A percentile compares a stretch with the other conserved stretches of the same genome.
Conservation (phyloP, 805 yeast species). For the Metschnikowia arizonensis region DNA sequence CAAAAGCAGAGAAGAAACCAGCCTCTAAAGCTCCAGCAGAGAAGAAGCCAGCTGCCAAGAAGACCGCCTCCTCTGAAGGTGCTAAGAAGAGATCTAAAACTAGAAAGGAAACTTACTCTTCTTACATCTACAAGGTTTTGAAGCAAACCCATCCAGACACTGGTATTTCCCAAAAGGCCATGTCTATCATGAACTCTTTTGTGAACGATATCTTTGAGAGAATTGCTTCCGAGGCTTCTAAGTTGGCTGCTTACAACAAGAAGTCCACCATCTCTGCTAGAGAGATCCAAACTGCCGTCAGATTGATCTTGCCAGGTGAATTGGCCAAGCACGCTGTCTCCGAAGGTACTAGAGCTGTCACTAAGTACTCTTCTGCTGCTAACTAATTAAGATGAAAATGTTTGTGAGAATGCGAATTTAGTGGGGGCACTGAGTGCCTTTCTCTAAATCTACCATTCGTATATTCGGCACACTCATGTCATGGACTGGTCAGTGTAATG, state of each 20-base stretch:
- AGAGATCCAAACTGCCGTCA: slow-evolving; percentile 37
- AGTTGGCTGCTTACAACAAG: slow-evolving; percentile 39
- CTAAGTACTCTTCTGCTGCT: slow-evolving; percentile 38
- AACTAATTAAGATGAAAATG: slow-evolving; percentile 22
- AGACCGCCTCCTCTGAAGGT: slow-evolving; percentile 29
- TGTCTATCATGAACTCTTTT: slow-evolving; percentile 39
- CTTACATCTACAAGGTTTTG: slow-evolving; percentile 38
- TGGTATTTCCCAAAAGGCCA: slow-evolving; percentile 38
- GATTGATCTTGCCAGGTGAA: slow-evolving; percentile 39
- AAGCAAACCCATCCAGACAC: slow-evolving; percentile 40
- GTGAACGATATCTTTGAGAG: slow-evolving; percentile 37
- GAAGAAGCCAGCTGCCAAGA: slow-evolving; percentile 39
- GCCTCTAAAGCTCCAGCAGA: slow-evolving; percentile 40
- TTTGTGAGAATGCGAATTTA: slow-evolving; percentile 12
- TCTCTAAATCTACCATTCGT: slow-evolving; percentile 11
- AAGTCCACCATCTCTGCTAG: slow-evolving; percentile 38
- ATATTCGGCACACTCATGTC: slow-evolving; percentile 18
- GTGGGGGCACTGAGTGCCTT: slow-evolving; percentile 18
- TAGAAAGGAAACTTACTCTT: slow-evolving; percentile 38
- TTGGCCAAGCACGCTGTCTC: slow-evolving; percentile 40
- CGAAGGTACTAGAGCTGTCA: slow-evolving; percentile 39
- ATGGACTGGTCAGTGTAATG: slow-evolving; percentile 20
- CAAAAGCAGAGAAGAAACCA: slow-evolving; percentile 39
- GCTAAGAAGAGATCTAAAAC: slow-evolving; percentile 35
- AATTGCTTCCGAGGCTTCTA: slow-evolving; percentile 36